Base-by-base conservation (phyloP, 148 eudicot species). In the Fagopyrum tataricum region DNA sequence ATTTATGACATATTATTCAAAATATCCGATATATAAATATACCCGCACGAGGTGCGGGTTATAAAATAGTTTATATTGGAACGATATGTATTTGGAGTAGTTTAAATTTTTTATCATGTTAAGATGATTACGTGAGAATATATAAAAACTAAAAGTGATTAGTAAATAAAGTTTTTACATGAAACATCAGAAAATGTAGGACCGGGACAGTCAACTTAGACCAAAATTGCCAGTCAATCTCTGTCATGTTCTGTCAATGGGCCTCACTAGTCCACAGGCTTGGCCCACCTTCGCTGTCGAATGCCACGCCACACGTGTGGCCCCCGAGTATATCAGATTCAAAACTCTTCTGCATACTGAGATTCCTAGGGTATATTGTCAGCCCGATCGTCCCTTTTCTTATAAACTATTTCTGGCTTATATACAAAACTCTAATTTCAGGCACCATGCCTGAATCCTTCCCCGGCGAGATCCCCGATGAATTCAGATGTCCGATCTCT, bases 401-500 rank as follows among this genome's bases (percentile, higher is more conserved):
- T 31, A 31, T 31, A 31, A 31, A 31, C n/a, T n/a, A n/a, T n/a
- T n/a, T n/a, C n/a, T n/a, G n/a, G n/a, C 1, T 31, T 31, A 31
- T 31, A 31, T 1, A 31, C 37, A 31, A 31, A 31, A 31, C 37
- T 31, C 37, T 31, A 31, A 31, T 31, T 31, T 31, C 37, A 47
- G 51, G 10, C 17, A 52, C 66, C 39, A 59, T 59, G 2, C 51
- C 90, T 67, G 95, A 89, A 51, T 46, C 46, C 37, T 26, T 26
- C 0, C 77, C 74, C 9, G 74, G 89, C 11, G 97, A 93, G 76
- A 86, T 93, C 81, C 97, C 98, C 0, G 86, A 91, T 81, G 75
- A 91, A 55, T 93, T 84, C 80, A 81, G 97, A 12, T 93, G 98
- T 61, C 97, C 98, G 1, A 85, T 91, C 58, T 94, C 98, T 0